A percentile compares a stretch with the other conserved stretches of the same genome.
Conservation (phyloP, 2,329 filamentous ascomycete species). For the Bipolaris victoriae region DNA sequence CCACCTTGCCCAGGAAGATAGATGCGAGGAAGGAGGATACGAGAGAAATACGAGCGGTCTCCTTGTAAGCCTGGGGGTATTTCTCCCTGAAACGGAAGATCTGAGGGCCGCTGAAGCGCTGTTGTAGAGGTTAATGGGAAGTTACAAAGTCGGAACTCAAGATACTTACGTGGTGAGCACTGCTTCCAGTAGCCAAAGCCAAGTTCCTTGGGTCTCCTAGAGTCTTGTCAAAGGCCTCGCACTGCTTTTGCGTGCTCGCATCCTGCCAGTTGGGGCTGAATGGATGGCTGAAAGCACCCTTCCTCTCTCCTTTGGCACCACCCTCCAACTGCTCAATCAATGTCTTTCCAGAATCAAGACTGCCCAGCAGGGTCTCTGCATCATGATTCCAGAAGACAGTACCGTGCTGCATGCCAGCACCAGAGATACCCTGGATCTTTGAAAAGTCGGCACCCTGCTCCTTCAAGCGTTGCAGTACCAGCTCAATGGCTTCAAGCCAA, state of each 20-base stretch:
- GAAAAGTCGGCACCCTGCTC: constrained; percentile 73
- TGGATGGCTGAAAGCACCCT: constrained; percentile 76
- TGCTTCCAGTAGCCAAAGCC: constrained; percentile 83
- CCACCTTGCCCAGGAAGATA: constrained; percentile 81
- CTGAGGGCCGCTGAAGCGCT: constrained; percentile 97
- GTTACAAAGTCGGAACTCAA: not conserved
- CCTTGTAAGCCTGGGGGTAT: constrained; percentile 79
- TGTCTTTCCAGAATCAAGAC: constrained; percentile 64
- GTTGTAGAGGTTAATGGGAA: constrained; percentile 19
- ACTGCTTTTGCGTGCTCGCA: constrained; percentile 89
- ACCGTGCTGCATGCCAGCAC: constrained; percentile 95
- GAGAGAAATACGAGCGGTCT: constrained; percentile 84
- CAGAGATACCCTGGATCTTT: constrained; percentile 80
- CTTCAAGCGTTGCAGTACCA: constrained; percentile 76
- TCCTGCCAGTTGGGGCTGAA: constrained; percentile 98
- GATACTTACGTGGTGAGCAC: constrained; percentile 84
- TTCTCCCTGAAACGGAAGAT: constrained; percentile 86
- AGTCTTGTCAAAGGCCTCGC: constrained; percentile 80
- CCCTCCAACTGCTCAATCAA: constrained; percentile 73
- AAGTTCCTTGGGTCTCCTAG: constrained; percentile 71
- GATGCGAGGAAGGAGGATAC: constrained; percentile 96
- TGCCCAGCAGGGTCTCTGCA: constrained; percentile 68
- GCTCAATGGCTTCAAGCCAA: constrained; percentile 92
- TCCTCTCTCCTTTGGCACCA: constrained; percentile 46
- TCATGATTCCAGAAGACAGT: constrained; percentile 88